A percentile compares a stretch with the other conserved stretches of the same genome.
Evolutionary conservation across 345 rosid species (phyloP).

Genomic region (Aquilaria sinensis): DNA sequence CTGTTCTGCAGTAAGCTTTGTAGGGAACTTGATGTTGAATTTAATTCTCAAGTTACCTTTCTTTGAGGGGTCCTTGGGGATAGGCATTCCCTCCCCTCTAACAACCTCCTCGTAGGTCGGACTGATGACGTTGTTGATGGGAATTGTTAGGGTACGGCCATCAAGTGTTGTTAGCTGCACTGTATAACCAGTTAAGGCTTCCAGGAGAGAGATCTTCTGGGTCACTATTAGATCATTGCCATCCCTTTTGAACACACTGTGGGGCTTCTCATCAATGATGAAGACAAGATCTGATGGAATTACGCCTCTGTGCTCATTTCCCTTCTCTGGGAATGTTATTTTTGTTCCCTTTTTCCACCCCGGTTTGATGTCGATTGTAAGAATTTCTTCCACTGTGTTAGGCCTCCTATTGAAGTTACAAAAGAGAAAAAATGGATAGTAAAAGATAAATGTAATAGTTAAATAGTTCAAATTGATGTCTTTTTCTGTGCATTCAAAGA

Average conservation of each 20-base stretch:
- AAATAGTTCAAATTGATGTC: too few relatives aligned
- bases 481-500: too few relatives aligned
- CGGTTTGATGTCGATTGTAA: conserved; percentile 70
- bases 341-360: conserved; percentile 95
- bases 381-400: conserved; percentile 59
- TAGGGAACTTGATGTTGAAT: conserved; percentile 78
- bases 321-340: conserved; percentile 73
- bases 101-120: conserved; percentile 80
- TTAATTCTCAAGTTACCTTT: conserved; percentile 79
- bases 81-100: conserved; percentile 88
- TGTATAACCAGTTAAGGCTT: conserved; percentile 73
- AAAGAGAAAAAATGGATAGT: background rate
- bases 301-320: conserved; percentile 66
- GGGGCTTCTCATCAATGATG: conserved; percentile 86
- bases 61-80: conserved; percentile 72
- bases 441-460: too few relatives aligned
- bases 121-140: conserved; percentile 44
- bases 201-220: conserved; percentile 63
- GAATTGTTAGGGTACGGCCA: conserved; percentile 51
- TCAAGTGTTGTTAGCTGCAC: conserved; percentile 63
- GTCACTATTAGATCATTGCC: conserved; percentile 73
- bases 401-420: conserved; percentile 42
- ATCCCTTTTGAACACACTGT: conserved; percentile 70
- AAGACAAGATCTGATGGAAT: conserved; percentile 69
- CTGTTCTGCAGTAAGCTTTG: conserved; percentile 62